Base-by-base conservation (phyloP, 1,139 yeast genomes). In the Taphrina flavorubra region DNA sequence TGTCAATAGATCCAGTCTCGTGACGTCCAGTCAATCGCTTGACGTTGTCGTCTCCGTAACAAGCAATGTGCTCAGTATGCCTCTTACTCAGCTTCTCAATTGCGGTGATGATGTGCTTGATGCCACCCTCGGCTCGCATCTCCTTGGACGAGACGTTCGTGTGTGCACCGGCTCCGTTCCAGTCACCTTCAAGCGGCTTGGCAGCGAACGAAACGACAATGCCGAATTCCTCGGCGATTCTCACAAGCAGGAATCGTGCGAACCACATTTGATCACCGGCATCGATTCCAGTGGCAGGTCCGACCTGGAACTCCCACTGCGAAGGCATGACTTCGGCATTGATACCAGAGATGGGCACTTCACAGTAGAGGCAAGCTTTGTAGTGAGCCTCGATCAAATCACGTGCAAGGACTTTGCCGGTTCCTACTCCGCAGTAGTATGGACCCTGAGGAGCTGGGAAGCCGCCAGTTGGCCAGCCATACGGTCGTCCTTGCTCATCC, bases 141-240 rank as follows among this genome's bases (percentile, higher is more conserved):
- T 78, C 79, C 81, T 85, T 86, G 77, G 99, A 94, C 68, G 97
- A 92, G 73, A 94, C 98, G 81, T 94, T 94, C 80, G 99, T 94
- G 84, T 94, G 99, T 85, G 98, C 92, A 78, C 99, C 99, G 80
- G 99, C 98, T 84, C 99, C 99, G 82, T 94, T 94, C 98, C 98
- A 94, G 82, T 94, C 98, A 77, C 99, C 99, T 84, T 88, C 86
- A 81, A 92, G 86, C 75, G 97, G 99, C 86, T 94, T 94, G 81
- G 99, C 99, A 86, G 94, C 99, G 89, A 92, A 89, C 65, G 98
- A 91, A 76, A 94, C 92, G 88, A 92, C 92, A 79, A 94, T 96
- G 79, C 97, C 98, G 78, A 94, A 94, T 81, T 94, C 99, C 84
- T 94, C 99, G 75, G 98, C 97, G 71, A 92, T 96, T 82, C 97